Conservation (phyloP, 345 rosid species). For the Erodium maritimum region DNA sequence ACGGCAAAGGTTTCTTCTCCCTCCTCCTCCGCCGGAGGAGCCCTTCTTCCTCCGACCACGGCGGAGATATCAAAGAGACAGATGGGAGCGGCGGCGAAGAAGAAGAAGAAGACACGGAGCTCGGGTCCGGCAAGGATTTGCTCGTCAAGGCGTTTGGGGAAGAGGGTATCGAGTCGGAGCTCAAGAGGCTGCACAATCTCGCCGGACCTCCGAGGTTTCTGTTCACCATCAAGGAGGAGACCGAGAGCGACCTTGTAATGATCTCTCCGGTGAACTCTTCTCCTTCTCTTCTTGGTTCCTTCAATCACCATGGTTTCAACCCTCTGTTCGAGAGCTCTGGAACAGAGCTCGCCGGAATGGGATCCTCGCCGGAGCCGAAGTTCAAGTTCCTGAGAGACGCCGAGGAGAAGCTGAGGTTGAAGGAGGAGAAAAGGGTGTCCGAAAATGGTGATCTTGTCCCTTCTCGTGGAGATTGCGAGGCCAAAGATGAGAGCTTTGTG, state of each 20-base stretch:
- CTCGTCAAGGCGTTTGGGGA: slow-evolving; percentile 29
- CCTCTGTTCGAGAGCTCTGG: slow-evolving; percentile 71
- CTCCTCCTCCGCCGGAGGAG: slow-evolving; percentile 47
- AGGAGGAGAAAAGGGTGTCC: slow-evolving; percentile 29
- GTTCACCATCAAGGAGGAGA: slow-evolving; percentile 88
- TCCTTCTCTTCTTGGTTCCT: slow-evolving; percentile 21
- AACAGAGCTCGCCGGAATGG: slow-evolving; percentile 34
- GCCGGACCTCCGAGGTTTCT: slow-evolving; percentile 71
- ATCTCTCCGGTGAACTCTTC: slow-evolving; percentile 34
- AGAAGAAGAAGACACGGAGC: slow-evolving; percentile 37
- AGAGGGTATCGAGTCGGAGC: slow-evolving; percentile 55
- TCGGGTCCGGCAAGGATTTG: slow-evolving; percentile 48
- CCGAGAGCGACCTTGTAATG: slow-evolving; percentile 52
- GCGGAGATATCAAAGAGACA: slow-evolving; percentile 11
- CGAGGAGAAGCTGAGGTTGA: slow-evolving; percentile 57
- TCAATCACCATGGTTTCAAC: slow-evolving; percentile 31
- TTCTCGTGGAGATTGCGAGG: too few relatives aligned
- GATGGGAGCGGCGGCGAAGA: slow-evolving; percentile 11
- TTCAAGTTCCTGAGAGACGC: slow-evolving; percentile 93
- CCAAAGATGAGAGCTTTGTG: slow-evolving; percentile 20
- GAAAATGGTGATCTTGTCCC: slow-evolving; percentile 9
- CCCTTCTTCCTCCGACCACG: slow-evolving; percentile 16
- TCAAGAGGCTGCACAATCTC: slow-evolving; percentile 74
- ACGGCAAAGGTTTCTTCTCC: slow-evolving; percentile 29
- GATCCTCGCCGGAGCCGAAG: slow-evolving; percentile 77